Conservation (phyloP, 352 stramenopile genomes). For the Globisporangium okanoganense region DNA sequence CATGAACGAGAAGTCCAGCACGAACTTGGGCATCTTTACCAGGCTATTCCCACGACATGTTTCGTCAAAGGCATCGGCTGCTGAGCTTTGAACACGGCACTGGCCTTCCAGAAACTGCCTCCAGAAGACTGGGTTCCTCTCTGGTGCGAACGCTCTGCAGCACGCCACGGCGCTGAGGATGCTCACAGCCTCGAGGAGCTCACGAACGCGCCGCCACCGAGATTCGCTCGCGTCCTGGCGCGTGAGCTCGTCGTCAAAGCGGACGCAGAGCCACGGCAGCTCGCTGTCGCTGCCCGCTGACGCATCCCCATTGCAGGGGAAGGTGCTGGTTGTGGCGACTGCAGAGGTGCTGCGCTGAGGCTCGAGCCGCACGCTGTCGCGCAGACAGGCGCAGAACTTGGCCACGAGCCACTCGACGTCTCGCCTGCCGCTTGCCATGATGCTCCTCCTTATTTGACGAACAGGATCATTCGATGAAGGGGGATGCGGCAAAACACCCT, state of each 20-base stretch:
- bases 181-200: slow-evolving; percentile 21
- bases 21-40: slow-evolving; percentile 27
- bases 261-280: slow-evolving; percentile 17
- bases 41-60: background rate
- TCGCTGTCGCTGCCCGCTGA: background rate
- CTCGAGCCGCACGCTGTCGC: slow-evolving; percentile 17
- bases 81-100: slow-evolving; percentile 5
- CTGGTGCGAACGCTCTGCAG: slow-evolving; percentile 24
- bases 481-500: background rate
- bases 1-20: slow-evolving; percentile 32
- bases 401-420: slow-evolving; percentile 14
- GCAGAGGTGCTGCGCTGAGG: background rate
- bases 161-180: slow-evolving; percentile 25
- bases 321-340: background rate
- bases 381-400: slow-evolving; percentile 18
- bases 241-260: slow-evolving; percentile 10
- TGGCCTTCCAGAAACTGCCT: slow-evolving; percentile 15
- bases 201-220: slow-evolving; percentile 1
- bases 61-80: slow-evolving; percentile 7
- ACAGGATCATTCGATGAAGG: background rate
- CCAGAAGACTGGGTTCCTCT: slow-evolving; percentile 34
- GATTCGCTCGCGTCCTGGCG: background rate
- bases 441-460: background rate
- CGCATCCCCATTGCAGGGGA: background rate
- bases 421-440: slow-evolving; percentile 6